phyloP scores from a whole-genome alignment of 2,329 filamentous ascomycete species.

The Lasiodiplodia sp. region DNA sequence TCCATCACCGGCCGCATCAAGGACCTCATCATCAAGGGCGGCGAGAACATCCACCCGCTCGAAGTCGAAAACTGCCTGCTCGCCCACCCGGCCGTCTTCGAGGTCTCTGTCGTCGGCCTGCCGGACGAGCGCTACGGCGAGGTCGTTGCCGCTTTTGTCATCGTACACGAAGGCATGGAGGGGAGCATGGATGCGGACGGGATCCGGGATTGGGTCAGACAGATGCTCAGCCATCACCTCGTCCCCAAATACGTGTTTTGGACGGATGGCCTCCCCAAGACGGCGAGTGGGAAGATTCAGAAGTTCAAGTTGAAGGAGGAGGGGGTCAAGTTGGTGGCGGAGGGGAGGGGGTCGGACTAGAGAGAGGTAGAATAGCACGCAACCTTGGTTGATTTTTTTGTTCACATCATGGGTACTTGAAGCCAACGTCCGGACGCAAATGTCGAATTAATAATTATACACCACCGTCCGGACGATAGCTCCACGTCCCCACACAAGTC shows the following conservation, averaged over 20 bases:
- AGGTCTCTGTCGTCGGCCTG: slow-evolving; percentile 84
- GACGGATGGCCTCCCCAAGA: slow-evolving; percentile 75
- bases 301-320: slow-evolving; percentile 84
- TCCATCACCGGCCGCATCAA: slow-evolving; percentile 92
- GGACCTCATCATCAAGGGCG: slow-evolving; percentile 92
- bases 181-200: slow-evolving; percentile 61
- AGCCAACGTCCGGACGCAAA: too few species aligned
- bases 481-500: too few species aligned
- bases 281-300: slow-evolving; percentile 94
- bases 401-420: too few species aligned
- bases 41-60: slow-evolving; percentile 94
- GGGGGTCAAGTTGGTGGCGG: slow-evolving; percentile 60
- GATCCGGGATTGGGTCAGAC: slow-evolving; percentile 75
- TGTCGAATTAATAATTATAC: too few species aligned
- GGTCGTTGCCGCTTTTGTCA: slow-evolving; percentile 82
- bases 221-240: slow-evolving; percentile 74
- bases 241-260: slow-evolving; percentile 93
- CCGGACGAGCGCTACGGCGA: slow-evolving; percentile 86
- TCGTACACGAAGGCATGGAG: slow-evolving; percentile 53
- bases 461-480: too few species aligned
- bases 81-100: slow-evolving; percentile 71
- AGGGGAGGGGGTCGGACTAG: slow-evolving; percentile 39
- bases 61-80: slow-evolving; percentile 92
- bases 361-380: background rate
- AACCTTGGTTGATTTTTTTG: too few species aligned